phyloP scores from a whole-genome alignment of 768 basidiomycete genomes.

The Leccinellum rugosiceps region DNA sequence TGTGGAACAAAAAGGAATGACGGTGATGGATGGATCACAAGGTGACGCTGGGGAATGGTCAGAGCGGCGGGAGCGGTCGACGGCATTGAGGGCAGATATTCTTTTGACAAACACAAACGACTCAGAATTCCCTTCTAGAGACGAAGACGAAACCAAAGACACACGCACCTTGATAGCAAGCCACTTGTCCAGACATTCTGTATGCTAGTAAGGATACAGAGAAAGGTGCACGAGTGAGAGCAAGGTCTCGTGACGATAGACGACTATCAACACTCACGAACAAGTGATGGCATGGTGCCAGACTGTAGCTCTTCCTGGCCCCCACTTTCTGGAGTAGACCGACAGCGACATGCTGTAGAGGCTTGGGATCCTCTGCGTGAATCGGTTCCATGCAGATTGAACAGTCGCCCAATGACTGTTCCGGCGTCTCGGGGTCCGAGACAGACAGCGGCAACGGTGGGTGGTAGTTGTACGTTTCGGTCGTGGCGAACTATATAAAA shows the following conservation, averaged over 20 bases:
- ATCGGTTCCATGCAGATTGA: constrained; percentile 94
- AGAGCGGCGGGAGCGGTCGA: constrained; percentile 77
- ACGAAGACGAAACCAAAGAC: not conserved
- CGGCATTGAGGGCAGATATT: constrained; percentile 94
- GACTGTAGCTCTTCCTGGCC: constrained; percentile 66
- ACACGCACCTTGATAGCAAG: constrained; percentile 60
- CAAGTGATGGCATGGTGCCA: constrained; percentile 86
- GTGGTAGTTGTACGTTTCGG: constrained; percentile 80
- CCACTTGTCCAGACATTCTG: constrained; percentile 85
- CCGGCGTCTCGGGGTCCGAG: constrained; percentile 71
- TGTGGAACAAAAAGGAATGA: not conserved
- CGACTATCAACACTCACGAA: constrained; percentile 52
- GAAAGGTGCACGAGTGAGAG: not conserved
- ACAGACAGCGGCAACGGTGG: constrained; percentile 58
- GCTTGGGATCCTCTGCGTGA: constrained; percentile 43
- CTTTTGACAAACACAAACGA: constrained; percentile 32
- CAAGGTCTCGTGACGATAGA: not conserved
- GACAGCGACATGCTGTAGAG: constrained; percentile 33
- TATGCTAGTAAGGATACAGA: constrained; percentile 51
- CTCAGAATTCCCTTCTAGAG: not conserved
- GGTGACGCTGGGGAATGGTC: constrained; percentile 1
- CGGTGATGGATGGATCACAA: not conserved
- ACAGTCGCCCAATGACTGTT: constrained; percentile 79
- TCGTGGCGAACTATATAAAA: constrained; percentile 48
- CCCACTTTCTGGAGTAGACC: constrained; percentile 37